A percentile compares a stretch with the other conserved stretches of the same genome.
These are phyloP conservation scores for Combretum micranthum DNA, from an alignment of 345 rosid genomes.

Conservation along the genomic window DNA sequence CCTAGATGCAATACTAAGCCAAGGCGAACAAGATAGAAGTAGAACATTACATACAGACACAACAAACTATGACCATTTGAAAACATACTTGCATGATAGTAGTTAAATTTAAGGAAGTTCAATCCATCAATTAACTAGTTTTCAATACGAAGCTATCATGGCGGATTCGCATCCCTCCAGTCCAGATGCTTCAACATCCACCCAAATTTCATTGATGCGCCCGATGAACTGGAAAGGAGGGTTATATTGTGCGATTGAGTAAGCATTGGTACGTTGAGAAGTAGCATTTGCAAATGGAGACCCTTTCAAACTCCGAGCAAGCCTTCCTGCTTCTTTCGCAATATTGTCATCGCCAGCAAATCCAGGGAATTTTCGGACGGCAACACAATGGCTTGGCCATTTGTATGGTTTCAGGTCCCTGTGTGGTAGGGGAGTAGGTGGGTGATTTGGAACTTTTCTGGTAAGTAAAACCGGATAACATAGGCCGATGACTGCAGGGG, in stretches of 20 bases:
- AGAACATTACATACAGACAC: too few relatives aligned
- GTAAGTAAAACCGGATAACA: constrained; percentile 43
- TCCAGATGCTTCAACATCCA: constrained; percentile 31
- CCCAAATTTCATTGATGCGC: constrained; percentile 65
- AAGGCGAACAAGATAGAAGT: too few relatives aligned
- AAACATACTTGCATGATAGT: too few relatives aligned
- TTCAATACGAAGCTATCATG: constrained; percentile 32
- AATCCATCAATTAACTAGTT: not conserved
- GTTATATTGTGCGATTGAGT: constrained; percentile 60
- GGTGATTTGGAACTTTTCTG: constrained; percentile 40
- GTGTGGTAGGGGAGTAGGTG: constrained; percentile 50
- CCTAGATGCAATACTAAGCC: too few relatives aligned
- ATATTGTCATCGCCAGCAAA: constrained; percentile 43
- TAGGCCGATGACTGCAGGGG: constrained; percentile 55
- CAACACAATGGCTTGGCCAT: constrained; percentile 43
- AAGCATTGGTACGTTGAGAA: constrained; percentile 31
- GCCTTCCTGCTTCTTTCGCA: constrained; percentile 37
- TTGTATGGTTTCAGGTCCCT: constrained; percentile 32
- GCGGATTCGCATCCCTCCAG: constrained; percentile 15
- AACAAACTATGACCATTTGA: too few relatives aligned
- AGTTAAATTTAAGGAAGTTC: not conserved
- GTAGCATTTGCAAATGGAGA: constrained; percentile 45
- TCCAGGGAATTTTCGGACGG: constrained; percentile 58
- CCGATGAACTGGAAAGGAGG: constrained; percentile 51
- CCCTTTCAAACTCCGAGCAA: constrained; percentile 47